Evolutionary conservation across 257 asterid species (phyloP).

Genomic region (Leonotis leonurus): DNA sequence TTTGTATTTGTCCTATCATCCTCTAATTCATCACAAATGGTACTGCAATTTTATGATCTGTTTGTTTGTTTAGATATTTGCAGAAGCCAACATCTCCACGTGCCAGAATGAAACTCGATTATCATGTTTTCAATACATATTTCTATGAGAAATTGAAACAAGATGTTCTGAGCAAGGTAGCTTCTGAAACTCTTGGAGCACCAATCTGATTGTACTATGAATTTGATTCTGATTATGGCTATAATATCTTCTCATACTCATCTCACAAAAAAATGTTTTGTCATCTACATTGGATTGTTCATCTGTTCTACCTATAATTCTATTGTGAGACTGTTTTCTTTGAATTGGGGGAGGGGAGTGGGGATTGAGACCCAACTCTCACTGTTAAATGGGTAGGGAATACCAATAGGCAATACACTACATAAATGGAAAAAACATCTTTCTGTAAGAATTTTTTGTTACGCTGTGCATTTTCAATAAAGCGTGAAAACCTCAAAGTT

Average conservation of each 20-base stretch:
- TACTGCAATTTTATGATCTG: slow-evolving; percentile 1
- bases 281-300: neutral
- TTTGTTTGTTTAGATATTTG: slow-evolving; percentile 53
- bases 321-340: too few relatives aligned
- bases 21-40: neutral
- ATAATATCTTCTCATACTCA: slow-evolving; percentile 11
- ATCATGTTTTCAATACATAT: slow-evolving; percentile 78
- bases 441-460: slow-evolving; percentile 1
- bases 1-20: neutral
- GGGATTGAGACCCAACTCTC: too few relatives aligned
- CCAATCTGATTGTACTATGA: slow-evolving; percentile 1
- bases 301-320: neutral
- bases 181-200: slow-evolving; percentile 17
- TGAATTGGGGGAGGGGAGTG: too few relatives aligned
- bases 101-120: slow-evolving; percentile 27
- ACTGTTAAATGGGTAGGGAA: too few relatives aligned
- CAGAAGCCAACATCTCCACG: slow-evolving; percentile 42
- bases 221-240: slow-evolving; percentile 7
- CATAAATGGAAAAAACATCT: neutral
- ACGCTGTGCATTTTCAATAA: neutral
- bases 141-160: slow-evolving; percentile 76
- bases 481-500: neutral
- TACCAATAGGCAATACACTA: too few relatives aligned
- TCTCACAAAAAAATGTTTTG: neutral
- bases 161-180: slow-evolving; percentile 60